phyloP scores from a whole-genome alignment of 441 rosid species.

The Adansonia rubrostipa region DNA sequence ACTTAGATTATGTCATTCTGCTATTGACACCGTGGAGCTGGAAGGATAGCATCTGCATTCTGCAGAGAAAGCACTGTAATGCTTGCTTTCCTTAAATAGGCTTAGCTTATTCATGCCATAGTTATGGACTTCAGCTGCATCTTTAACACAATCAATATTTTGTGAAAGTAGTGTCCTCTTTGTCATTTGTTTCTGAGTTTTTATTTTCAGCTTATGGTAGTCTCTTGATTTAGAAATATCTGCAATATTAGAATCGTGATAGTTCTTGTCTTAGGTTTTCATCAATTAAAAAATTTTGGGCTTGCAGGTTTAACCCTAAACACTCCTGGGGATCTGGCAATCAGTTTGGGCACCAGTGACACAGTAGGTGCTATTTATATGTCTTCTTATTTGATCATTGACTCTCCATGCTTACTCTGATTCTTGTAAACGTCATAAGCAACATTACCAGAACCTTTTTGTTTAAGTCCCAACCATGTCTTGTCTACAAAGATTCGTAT shows the following conservation, averaged over 20 bases:
- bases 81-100: background rate
- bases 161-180: background rate
- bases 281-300: conserved; percentile 19
- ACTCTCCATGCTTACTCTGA: background rate
- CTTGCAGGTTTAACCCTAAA: conserved; percentile 81
- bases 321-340: conserved; percentile 86
- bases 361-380: conserved; percentile 57
- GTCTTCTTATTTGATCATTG: background rate
- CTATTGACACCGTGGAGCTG: too few species aligned
- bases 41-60: too few species aligned
- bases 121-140: background rate
- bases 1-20: too few species aligned
- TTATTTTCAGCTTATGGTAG: background rate
- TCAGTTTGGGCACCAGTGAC: conserved; percentile 95
- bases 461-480: background rate
- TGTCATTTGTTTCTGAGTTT: background rate
- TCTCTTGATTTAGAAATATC: too few species aligned
- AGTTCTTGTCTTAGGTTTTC: conserved; percentile 1
- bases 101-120: background rate
- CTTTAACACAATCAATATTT: background rate
- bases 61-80: too few species aligned
- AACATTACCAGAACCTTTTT: background rate
- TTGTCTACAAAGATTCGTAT: background rate
- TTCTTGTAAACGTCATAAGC: background rate
- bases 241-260: too few species aligned